Conservation (phyloP, 345 rosid species). For the Linum lewisii region DNA sequence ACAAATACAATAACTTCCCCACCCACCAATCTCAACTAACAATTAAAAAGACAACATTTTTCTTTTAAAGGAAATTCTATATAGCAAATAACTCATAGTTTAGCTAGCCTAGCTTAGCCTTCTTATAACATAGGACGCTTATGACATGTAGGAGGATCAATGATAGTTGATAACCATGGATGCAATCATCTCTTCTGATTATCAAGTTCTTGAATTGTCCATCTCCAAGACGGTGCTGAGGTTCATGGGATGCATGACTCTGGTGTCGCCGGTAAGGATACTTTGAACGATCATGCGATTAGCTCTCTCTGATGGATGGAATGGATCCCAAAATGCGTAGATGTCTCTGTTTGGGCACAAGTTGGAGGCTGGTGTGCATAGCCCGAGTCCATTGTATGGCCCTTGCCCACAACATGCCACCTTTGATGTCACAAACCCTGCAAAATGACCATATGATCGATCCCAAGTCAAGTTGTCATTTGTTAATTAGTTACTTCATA, state of each 20-base stretch:
- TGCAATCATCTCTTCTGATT: not conserved
- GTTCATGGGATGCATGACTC: conserved; percentile 80
- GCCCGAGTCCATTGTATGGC: conserved; percentile 69
- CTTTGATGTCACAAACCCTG: conserved; percentile 73
- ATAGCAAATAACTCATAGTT: too few relatives aligned
- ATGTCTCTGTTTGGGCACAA: conserved; percentile 57
- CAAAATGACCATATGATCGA: not conserved
- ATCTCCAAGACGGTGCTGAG: conserved; percentile 57
- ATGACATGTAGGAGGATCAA: too few relatives aligned
- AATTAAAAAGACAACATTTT: not conserved
- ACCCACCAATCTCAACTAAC: not conserved
- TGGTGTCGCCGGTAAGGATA: conserved; percentile 38
- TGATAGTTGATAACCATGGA: too few relatives aligned
- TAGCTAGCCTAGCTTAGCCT: too few relatives aligned
- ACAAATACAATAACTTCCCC: not conserved
- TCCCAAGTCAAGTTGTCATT: too few relatives aligned
- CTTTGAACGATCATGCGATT: conserved; percentile 43
- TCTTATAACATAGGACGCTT: too few relatives aligned
- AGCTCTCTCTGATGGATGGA: conserved; percentile 77
- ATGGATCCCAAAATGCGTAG: conserved; percentile 84
- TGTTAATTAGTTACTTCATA: too few relatives aligned
- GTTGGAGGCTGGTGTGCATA: conserved; percentile 65
- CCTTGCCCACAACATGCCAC: conserved; percentile 96
- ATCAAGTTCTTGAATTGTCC: conserved; percentile 12
- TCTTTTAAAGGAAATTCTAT: too few relatives aligned